Conservation (phyloP, 208 protist genomes). For the Trichomonas gallinae region DNA sequence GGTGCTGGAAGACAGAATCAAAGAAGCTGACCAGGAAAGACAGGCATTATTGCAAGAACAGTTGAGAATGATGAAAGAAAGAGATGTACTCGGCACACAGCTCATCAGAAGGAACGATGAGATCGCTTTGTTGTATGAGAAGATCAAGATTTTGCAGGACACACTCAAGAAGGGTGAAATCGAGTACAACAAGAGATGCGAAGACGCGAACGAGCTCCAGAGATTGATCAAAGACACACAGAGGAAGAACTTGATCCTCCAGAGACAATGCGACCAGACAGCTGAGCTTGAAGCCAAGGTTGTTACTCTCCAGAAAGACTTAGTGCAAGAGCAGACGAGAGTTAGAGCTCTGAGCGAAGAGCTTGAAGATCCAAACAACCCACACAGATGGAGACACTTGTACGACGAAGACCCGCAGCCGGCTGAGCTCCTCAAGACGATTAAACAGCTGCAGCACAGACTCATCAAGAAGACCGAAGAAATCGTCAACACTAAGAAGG, state of each 20-base stretch:
- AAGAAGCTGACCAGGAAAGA: background rate
- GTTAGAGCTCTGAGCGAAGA: conserved; percentile 73
- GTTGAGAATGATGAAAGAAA: conserved; percentile 61
- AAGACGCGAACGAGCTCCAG: conserved; percentile 65
- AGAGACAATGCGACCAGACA: conserved; percentile 29
- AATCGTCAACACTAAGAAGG: conserved; percentile 59
- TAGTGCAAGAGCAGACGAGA: conserved; percentile 55
- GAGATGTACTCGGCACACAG: conserved; percentile 58
- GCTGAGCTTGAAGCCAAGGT: conserved; percentile 48
- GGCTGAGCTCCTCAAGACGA: conserved; percentile 83
- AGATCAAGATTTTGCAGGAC: conserved; percentile 80
- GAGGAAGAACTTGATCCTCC: conserved; percentile 38
- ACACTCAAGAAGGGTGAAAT: conserved; percentile 71
- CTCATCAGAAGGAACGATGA: conserved; percentile 89
- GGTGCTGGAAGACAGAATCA: background rate
- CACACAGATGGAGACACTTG: conserved; percentile 86
- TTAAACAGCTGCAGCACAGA: conserved; percentile 81
- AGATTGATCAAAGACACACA: conserved; percentile 69
- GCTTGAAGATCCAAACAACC: conserved; percentile 84
- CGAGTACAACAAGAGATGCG: conserved; percentile 68
- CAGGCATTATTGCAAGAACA: background rate
- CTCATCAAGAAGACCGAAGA: conserved; percentile 76
- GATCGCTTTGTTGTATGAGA: conserved; percentile 81
- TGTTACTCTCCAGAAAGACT: conserved; percentile 60
- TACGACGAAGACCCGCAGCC: conserved; percentile 57